Evolutionary conservation across 805 yeast species (phyloP).

Genomic region (Candida coquimbonensis): DNA sequence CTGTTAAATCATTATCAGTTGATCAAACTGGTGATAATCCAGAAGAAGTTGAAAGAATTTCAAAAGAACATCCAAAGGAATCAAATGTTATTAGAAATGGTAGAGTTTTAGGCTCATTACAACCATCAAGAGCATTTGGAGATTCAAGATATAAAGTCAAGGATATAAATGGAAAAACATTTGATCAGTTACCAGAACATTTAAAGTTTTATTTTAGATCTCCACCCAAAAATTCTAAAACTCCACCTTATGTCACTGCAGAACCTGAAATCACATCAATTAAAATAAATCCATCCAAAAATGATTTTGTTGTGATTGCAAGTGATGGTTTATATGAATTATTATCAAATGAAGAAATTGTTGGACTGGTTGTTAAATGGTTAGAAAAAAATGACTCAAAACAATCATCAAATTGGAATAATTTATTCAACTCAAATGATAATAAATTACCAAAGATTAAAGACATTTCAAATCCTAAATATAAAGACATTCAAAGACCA

Average conservation of each 20-base stretch:
- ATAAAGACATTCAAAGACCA: conserved; percentile 56
- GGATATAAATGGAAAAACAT: conserved; percentile 33
- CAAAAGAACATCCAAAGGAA: conserved; percentile 87
- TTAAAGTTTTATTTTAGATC: conserved; percentile 78
- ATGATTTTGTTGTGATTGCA: conserved; percentile 86
- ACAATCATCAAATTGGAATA: conserved; percentile 13
- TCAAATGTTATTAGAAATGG: conserved; percentile 72
- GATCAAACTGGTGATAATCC: conserved; percentile 95
- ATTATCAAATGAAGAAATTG: conserved; percentile 87
- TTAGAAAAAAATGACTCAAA: conserved; percentile 50
- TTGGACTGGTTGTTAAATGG: conserved; percentile 90
- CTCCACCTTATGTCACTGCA: conserved; percentile 98
- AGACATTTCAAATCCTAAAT: conserved; percentile 52
- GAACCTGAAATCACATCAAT: conserved; percentile 88
- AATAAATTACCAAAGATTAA: conserved; percentile 54
- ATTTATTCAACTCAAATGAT: conserved; percentile 15
- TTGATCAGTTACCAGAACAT: conserved; percentile 63
- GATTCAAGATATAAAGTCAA: conserved; percentile 92
- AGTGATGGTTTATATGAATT: conserved; percentile 92
- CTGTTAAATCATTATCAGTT: conserved; percentile 74
- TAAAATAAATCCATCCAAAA: conserved; percentile 58
- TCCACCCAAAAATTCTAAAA: conserved; percentile 58
- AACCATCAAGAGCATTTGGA: conserved; percentile 95
- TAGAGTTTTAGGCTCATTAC: conserved; percentile 85
- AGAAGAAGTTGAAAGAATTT: conserved; percentile 75